These are phyloP conservation scores for Trypanosoma scelopori DNA, from an alignment of 208 protist genomes.

Conservation along the genomic window DNA sequence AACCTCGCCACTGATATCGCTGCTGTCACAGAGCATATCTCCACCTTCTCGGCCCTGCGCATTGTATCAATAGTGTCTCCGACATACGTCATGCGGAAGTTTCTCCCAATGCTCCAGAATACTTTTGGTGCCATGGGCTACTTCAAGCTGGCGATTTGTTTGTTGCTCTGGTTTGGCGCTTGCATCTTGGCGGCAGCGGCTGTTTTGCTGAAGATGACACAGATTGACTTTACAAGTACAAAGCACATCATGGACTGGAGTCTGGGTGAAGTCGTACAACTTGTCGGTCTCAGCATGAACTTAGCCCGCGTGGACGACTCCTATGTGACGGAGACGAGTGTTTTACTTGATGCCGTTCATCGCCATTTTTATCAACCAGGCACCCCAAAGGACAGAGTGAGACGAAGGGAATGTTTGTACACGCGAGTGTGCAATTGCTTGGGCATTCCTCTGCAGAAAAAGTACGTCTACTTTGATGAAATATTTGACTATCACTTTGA, in stretches of 20 bases:
- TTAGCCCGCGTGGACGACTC: conserved; percentile 35
- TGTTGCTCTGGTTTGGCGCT: conserved; percentile 23
- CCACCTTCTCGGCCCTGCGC: conserved; percentile 29
- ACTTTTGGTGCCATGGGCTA: conserved; percentile 17
- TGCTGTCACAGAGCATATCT: conserved; percentile 17
- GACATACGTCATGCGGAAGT: conserved; percentile 17
- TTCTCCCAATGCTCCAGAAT: conserved; percentile 27
- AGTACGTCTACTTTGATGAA: conserved; percentile 33
- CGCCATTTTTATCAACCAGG: conserved; percentile 31
- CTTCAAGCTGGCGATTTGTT: conserved; percentile 5
- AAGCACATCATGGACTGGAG: conserved; percentile 24
- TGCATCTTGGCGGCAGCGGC: conserved; percentile 15
- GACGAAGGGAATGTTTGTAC: conserved; percentile 25
- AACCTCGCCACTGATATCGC: conserved; percentile 32
- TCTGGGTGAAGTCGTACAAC: conserved; percentile 21
- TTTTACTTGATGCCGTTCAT: conserved; percentile 33
- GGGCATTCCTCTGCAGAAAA: conserved; percentile 11
- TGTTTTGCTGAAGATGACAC: conserved; percentile 33
- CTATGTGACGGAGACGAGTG: conserved; percentile 27
- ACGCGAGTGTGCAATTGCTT: conserved; percentile 21
- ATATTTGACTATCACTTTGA: conserved; percentile 37
- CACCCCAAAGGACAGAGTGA: conserved; percentile 11
- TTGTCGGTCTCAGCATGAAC: conserved; percentile 35
- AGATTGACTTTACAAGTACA: conserved; percentile 31
- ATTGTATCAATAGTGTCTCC: conserved; percentile 27